Conservation (phyloP, 228 moss, liverwort and hornwort species). For the Sphagnum fallax region DNA sequence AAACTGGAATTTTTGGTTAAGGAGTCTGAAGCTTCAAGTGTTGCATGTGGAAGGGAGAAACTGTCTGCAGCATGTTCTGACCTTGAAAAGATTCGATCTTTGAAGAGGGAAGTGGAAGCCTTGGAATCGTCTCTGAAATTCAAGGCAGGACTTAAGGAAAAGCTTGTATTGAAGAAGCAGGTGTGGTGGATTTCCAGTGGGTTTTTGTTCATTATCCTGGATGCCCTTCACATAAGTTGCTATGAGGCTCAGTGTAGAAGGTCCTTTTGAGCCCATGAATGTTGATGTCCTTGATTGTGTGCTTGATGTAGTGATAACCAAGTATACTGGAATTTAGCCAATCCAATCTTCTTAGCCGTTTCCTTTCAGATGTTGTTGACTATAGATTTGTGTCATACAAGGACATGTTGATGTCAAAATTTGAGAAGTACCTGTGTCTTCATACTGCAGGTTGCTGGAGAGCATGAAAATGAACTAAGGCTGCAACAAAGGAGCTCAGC, state of each 20-base stretch:
- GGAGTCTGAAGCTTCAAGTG: slow-evolving; percentile 44
- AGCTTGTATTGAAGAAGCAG: slow-evolving; percentile 32
- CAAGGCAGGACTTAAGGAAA: slow-evolving; percentile 39
- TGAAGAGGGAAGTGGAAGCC: slow-evolving; percentile 53
- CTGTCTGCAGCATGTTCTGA: slow-evolving; percentile 38
- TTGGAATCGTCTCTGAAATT: slow-evolving; percentile 46
- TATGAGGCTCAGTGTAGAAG: too few relatives aligned
- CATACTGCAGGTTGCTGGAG: slow-evolving; percentile 24
- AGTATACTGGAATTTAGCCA: too few relatives aligned
- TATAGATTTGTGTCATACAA: too few relatives aligned
- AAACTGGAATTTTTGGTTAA: slow-evolving; percentile 43
- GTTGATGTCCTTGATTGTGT: too few relatives aligned
- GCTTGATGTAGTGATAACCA: too few relatives aligned
- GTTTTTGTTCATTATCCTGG: too few relatives aligned
- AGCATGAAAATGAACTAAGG: slow-evolving; percentile 8
- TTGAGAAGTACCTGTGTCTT: neutral
- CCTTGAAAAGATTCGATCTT: slow-evolving; percentile 49
- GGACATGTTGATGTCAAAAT: neutral
- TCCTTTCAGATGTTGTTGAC: too few relatives aligned
- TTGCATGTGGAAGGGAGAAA: slow-evolving; percentile 23
- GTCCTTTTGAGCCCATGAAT: too few relatives aligned
- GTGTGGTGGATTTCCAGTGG: neutral
- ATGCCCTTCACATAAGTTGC: too few relatives aligned
- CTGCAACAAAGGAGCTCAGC: slow-evolving; percentile 9
- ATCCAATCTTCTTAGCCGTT: too few relatives aligned